phyloP scores from a whole-genome alignment of 192 early-diverging fungal genomes.

The Linderina pennispora region DNA sequence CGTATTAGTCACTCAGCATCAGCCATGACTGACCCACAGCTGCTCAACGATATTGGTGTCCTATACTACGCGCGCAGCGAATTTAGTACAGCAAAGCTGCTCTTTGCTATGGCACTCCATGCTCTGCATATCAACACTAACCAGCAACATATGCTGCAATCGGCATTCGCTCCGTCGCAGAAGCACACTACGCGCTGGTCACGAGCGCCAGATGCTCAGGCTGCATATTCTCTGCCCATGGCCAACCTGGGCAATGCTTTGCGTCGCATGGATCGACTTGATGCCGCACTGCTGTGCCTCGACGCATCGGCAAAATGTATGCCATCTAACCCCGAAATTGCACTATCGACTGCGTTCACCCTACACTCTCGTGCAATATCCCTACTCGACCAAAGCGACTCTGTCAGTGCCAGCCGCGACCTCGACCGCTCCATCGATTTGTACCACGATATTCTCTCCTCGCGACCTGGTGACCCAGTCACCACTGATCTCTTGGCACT shows the following conservation, averaged over 20 bases:
- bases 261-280: slow-evolving; percentile 15
- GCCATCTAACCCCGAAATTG: slow-evolving; percentile 24
- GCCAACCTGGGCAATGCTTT: slow-evolving; percentile 36
- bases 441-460: slow-evolving; percentile 33
- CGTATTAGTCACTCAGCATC: too few relatives aligned
- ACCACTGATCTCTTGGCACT: slow-evolving; percentile 37
- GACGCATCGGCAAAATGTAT: slow-evolving; percentile 9
- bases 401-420: neutral
- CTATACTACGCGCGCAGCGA: slow-evolving; percentile 23
- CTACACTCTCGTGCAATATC: slow-evolving; percentile 23
- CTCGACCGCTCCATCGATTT: slow-evolving; percentile 36
- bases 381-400: slow-evolving; percentile 2
- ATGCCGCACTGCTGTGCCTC: slow-evolving; percentile 18
- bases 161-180: slow-evolving; percentile 6
- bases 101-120: slow-evolving; percentile 18
- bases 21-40: slow-evolving; percentile 44
- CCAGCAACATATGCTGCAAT: slow-evolving; percentile 15
- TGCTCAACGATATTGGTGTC: slow-evolving; percentile 37
- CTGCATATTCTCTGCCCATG: slow-evolving; percentile 17
- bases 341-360: slow-evolving; percentile 22
- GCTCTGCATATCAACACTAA: slow-evolving; percentile 5
- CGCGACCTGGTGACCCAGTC: slow-evolving; percentile 27
- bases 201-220: slow-evolving; percentile 16
- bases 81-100: slow-evolving; percentile 8
- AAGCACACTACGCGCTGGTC: neutral